These are phyloP conservation scores for Striga hermonthica DNA, from an alignment of 305 asterid species.

Conservation along the genomic window DNA sequence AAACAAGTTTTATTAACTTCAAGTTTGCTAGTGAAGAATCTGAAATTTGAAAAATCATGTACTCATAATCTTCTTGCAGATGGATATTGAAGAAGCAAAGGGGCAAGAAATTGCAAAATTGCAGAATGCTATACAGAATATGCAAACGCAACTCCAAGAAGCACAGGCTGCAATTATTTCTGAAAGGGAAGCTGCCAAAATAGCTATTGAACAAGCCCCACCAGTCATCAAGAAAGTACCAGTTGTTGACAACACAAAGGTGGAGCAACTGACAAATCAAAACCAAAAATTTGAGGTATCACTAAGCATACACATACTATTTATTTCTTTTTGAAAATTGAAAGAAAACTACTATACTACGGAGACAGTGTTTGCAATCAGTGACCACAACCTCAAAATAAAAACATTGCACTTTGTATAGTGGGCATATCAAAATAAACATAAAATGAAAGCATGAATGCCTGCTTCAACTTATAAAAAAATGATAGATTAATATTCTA, in stretches of 20 bases:
- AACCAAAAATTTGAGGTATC: constrained; percentile 75
- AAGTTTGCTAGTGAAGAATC: constrained; percentile 10
- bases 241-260: constrained; percentile 69
- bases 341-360: not conserved
- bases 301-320: constrained; percentile 19
- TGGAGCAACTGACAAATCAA: constrained; percentile 68
- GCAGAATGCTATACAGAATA: constrained; percentile 62
- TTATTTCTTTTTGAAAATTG: too few species aligned
- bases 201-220: constrained; percentile 89
- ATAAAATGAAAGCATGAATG: too few species aligned
- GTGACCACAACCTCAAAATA: too few species aligned
- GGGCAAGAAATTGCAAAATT: constrained; percentile 74
- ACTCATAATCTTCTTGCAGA: constrained; percentile 45
- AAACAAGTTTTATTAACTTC: not conserved
- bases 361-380: too few species aligned
- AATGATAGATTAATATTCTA: too few species aligned
- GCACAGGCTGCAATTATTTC: constrained; percentile 63
- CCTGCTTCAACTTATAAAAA: too few species aligned
- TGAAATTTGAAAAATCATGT: constrained; percentile 9
- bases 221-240: constrained; percentile 90
- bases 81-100: constrained; percentile 89
- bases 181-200: constrained; percentile 84
- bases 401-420: too few species aligned
- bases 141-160: constrained; percentile 70
- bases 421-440: too few species aligned